Evolutionary conservation across 495 filamentous ascomycete genomes (phyloP).

Genomic region (Articulospora tetracladia): DNA sequence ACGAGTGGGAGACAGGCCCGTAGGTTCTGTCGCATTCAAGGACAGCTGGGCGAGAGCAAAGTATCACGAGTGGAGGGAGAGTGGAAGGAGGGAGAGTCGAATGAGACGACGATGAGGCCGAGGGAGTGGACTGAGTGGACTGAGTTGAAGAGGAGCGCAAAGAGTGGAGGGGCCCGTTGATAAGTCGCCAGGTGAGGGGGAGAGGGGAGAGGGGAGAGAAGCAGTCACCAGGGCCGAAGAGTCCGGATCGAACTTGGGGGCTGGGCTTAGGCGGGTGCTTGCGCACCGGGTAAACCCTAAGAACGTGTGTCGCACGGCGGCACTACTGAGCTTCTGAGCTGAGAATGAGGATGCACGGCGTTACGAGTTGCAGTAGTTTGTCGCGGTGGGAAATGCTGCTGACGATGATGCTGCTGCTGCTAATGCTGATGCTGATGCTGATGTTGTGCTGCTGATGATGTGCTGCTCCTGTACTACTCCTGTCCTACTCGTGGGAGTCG

Average conservation of each 20-base stretch:
- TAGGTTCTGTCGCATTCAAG: background rate
- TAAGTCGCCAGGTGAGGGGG: background rate
- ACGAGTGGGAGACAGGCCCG: background rate
- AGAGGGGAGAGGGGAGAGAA: background rate
- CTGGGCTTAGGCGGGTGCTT: too few species aligned
- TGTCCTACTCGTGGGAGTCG: too few species aligned
- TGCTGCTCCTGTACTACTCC: background rate
- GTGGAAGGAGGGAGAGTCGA: too few species aligned
- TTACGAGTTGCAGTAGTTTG: background rate
- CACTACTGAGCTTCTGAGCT: background rate
- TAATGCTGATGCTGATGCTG: background rate
- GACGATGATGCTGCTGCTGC: background rate
- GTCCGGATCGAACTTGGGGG: too few species aligned
- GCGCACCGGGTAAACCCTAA: too few species aligned
- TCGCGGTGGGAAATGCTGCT: background rate
- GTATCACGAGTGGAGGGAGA: too few species aligned
- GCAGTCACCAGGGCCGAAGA: background rate
- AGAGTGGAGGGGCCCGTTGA: background rate
- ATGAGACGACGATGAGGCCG: too few species aligned
- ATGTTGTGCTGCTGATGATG: background rate
- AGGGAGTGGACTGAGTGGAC: constrained; percentile 3
- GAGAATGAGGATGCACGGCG: background rate
- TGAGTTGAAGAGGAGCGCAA: constrained; percentile 5
- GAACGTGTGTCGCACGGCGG: background rate
- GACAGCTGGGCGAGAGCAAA: too few species aligned